phyloP scores from a whole-genome alignment of 257 asterid species.

The Nicotiana obtusifolia region DNA sequence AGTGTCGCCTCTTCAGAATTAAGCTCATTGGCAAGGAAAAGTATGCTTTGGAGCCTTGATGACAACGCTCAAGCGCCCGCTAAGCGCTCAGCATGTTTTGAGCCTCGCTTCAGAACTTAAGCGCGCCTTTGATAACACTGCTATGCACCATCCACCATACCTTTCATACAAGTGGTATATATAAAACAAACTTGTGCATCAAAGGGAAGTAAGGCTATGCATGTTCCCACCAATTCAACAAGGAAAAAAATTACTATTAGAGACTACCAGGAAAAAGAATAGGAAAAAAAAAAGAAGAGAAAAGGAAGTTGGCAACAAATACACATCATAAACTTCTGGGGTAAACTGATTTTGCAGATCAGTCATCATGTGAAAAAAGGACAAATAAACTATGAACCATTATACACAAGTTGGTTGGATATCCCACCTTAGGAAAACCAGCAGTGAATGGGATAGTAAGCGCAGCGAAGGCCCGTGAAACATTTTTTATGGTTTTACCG shows the following conservation, averaged over 20 bases:
- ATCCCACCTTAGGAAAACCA: slow-evolving; percentile 60
- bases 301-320: background rate
- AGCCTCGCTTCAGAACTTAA: too few relatives aligned
- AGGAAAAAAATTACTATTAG: background rate
- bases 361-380: background rate
- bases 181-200: background rate
- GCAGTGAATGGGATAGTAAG: slow-evolving; percentile 69
- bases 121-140: too few relatives aligned
- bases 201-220: background rate
- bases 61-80: too few relatives aligned
- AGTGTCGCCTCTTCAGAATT: too few relatives aligned
- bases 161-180: background rate
- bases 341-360: background rate
- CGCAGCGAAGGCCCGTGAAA: slow-evolving; percentile 70
- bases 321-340: background rate
- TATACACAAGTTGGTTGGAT: slow-evolving; percentile 3
- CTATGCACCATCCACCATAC: background rate
- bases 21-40: too few relatives aligned
- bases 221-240: background rate
- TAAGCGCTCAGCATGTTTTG: too few relatives aligned
- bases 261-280: background rate
- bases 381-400: background rate
- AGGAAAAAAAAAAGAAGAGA: background rate
- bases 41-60: too few relatives aligned
- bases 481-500: slow-evolving; percentile 57